Conservation (phyloP, 768 basidiomycete genomes). For the Mycena haematopus region DNA sequence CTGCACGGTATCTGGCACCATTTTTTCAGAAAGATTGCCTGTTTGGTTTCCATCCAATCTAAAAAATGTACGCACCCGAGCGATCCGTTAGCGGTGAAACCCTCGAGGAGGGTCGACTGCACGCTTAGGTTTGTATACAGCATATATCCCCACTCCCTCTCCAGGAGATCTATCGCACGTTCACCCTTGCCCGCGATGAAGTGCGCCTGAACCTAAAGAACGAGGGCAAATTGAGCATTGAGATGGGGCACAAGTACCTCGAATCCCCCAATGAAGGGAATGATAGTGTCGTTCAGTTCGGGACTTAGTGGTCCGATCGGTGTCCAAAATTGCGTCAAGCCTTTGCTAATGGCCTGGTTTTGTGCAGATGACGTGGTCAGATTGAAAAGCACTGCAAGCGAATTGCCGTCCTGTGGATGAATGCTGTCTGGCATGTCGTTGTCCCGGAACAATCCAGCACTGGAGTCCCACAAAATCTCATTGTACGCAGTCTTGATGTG, state of each 20-base stretch:
- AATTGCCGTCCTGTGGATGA: slow-evolving; percentile 57
- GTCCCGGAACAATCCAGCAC: slow-evolving; percentile 53
- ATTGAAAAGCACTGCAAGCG: slow-evolving; percentile 54
- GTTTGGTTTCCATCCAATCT: not conserved
- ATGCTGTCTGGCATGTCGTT: slow-evolving; percentile 48
- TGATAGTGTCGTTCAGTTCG: slow-evolving; percentile 57
- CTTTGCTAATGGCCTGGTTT: slow-evolving; percentile 48
- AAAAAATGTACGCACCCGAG: slow-evolving; percentile 44
- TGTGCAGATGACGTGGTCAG: slow-evolving; percentile 47
- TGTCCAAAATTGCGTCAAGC: slow-evolving; percentile 55
- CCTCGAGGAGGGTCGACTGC: slow-evolving; percentile 50
- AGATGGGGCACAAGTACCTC: slow-evolving; percentile 39
- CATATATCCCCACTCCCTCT: slow-evolving; percentile 59
- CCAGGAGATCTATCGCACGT: slow-evolving; percentile 52
- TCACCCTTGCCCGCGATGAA: slow-evolving; percentile 53
- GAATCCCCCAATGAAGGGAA: slow-evolving; percentile 58
- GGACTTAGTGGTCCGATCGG: slow-evolving; percentile 54
- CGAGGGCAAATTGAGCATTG: not conserved
- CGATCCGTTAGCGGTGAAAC: slow-evolving; percentile 54
- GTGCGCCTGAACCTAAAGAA: slow-evolving; percentile 53
- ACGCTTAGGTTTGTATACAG: slow-evolving; percentile 51
- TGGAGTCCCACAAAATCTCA: slow-evolving; percentile 49
- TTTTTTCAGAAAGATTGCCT: not conserved
- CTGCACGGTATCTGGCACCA: slow-evolving; percentile 48
- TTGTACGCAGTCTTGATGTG: slow-evolving; percentile 50